phyloP scores from a whole-genome alignment of 805 yeast species.

The Saccharomycopsis fermentans region DNA sequence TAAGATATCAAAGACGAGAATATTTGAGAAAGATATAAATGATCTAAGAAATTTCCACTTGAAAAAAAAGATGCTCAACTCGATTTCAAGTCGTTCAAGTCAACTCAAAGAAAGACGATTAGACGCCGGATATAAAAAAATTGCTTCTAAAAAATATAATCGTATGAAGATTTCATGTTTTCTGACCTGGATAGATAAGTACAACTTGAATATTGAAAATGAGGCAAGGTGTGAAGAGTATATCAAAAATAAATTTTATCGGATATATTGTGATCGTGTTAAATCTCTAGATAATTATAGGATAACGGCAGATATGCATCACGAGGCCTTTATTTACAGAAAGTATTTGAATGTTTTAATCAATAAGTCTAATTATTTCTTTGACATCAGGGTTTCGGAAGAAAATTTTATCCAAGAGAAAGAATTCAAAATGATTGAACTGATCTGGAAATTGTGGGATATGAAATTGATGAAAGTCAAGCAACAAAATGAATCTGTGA shows the following conservation, averaged over 20 bases:
- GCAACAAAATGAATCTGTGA: conserved; percentile 7
- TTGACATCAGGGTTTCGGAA: conserved; percentile 4
- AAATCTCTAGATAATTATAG: conserved; percentile 5
- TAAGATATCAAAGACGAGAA: neutral
- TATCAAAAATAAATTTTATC: conserved; percentile 3
- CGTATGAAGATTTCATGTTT: neutral
- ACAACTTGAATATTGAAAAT: neutral
- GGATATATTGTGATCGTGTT: neutral
- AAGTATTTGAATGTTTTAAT: conserved; percentile 6
- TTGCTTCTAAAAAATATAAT: neutral
- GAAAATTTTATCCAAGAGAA: conserved; percentile 3
- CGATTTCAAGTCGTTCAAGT: neutral
- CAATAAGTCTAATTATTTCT: conserved; percentile 5
- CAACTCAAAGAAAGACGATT: neutral
- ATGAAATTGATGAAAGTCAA: conserved; percentile 10
- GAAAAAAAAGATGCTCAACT: neutral
- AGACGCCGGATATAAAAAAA: neutral
- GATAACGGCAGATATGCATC: neutral
- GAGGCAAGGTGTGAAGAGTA: neutral
- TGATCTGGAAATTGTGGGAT: conserved; percentile 5
- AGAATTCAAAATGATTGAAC: conserved; percentile 3
- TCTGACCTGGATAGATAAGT: conserved; percentile 1
- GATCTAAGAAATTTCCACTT: neutral
- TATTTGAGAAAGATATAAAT: neutral
- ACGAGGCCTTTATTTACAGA: neutral